Conservation (phyloP, 2,329 filamentous ascomycete genomes). For the Fusarium anguioides region DNA sequence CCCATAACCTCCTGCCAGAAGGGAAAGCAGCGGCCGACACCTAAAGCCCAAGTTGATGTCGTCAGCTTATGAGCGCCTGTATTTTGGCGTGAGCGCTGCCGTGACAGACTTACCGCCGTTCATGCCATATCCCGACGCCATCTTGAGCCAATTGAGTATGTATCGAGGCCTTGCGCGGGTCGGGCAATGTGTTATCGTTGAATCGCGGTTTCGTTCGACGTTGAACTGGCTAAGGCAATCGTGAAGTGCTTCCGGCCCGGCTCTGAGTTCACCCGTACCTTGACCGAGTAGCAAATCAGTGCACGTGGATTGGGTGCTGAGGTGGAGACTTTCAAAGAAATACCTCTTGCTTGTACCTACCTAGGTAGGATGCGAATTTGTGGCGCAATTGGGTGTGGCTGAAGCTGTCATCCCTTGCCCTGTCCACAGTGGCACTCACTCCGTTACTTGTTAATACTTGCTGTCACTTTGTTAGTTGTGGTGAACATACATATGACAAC, state of each 20-base stretch:
- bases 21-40: slow-evolving; percentile 87
- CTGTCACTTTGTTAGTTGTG: slow-evolving; percentile 36
- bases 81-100: not conserved
- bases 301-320: slow-evolving; percentile 30
- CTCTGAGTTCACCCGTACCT: slow-evolving; percentile 44
- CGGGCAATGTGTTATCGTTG: slow-evolving; percentile 37
- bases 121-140: slow-evolving; percentile 87
- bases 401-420: slow-evolving; percentile 10
- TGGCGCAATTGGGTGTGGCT: slow-evolving; percentile 20
- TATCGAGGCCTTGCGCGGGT: slow-evolving; percentile 43
- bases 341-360: slow-evolving; percentile 10
- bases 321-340: slow-evolving; percentile 25
- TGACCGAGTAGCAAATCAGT: slow-evolving; percentile 45
- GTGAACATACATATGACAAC: slow-evolving; percentile 16
- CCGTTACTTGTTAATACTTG: too few species aligned
- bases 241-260: slow-evolving; percentile 33
- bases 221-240: slow-evolving; percentile 37
- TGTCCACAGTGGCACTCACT: too few species aligned
- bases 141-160: slow-evolving; percentile 56
- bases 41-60: slow-evolving; percentile 51
- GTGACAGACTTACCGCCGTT: slow-evolving; percentile 72
- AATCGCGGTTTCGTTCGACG: slow-evolving; percentile 39
- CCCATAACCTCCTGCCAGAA: slow-evolving; percentile 99
- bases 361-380: not conserved
- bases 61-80: slow-evolving; percentile 36